phyloP scores from a whole-genome alignment of 495 filamentous ascomycete species.

The Glonium stellatum region DNA sequence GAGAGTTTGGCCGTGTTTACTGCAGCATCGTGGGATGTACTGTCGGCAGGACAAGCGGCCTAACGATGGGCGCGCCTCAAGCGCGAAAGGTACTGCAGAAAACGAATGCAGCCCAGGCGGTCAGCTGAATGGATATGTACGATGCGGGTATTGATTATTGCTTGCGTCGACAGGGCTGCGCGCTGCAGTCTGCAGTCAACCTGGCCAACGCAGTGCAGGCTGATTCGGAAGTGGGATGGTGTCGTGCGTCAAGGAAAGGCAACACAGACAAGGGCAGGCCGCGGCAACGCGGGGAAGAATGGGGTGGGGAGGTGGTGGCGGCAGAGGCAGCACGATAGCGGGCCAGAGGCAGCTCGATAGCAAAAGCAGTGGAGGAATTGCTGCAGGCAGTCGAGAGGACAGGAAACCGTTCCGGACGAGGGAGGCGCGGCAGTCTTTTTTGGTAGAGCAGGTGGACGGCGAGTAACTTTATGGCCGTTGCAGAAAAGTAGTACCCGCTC shows the following conservation, averaged over 20 bases:
- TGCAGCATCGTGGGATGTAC: conserved; percentile 3
- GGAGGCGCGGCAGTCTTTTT: too few relatives aligned
- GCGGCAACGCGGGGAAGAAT: background rate
- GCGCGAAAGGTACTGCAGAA: conserved; percentile 4
- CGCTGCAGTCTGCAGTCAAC: background rate
- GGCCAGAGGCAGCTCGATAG: too few relatives aligned
- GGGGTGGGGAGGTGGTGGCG: too few relatives aligned
- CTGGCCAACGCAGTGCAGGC: background rate
- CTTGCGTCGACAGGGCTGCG: conserved; percentile 4
- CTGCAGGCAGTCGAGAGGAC: too few relatives aligned
- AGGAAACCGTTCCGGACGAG: too few relatives aligned
- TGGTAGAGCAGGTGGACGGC: too few relatives aligned
- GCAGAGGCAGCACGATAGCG: too few relatives aligned
- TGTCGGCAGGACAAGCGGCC: background rate
- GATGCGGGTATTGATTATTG: conserved; percentile 1
- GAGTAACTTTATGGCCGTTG: too few relatives aligned
- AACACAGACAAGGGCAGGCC: background rate
- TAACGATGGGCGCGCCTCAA: conserved; percentile 4
- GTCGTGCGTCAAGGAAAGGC: background rate
- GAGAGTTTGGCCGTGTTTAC: background rate
- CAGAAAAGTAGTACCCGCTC: too few relatives aligned
- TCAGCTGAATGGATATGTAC: conserved; percentile 5
- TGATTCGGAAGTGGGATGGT: background rate
- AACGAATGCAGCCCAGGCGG: background rate
- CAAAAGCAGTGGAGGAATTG: too few relatives aligned